Conservation (phyloP, 2,329 filamentous ascomycete species). For the Trichoderma sp. region DNA sequence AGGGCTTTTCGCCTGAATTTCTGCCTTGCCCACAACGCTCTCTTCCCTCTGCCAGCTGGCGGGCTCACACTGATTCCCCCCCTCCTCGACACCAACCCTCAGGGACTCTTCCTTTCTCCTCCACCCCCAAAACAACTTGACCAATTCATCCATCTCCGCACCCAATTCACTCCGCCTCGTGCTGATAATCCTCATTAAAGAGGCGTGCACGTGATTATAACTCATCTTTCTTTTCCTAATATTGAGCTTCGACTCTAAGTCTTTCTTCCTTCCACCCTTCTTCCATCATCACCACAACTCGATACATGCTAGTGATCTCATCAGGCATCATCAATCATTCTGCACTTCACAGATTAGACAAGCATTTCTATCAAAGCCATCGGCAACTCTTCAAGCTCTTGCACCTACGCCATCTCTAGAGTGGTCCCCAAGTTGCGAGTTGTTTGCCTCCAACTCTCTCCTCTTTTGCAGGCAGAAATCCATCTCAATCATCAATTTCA, state of each 20-base stretch:
- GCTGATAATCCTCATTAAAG: not conserved
- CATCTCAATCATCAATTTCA: not conserved
- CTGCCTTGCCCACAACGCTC: not conserved
- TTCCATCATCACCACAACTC: not conserved
- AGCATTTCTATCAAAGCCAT: not conserved
- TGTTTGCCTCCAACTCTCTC: not conserved
- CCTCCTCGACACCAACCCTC: not conserved
- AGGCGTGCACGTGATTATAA: slow-evolving; percentile 1
- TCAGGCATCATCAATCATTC: not conserved
- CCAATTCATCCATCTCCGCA: not conserved
- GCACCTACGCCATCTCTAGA: not conserved
- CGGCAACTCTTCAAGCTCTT: not conserved
- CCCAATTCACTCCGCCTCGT: not conserved
- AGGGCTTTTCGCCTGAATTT: slow-evolving; percentile 10
- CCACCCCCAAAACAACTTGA: not conserved
- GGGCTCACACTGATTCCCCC: not conserved
- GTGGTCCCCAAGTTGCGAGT: not conserved
- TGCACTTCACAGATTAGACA: not conserved
- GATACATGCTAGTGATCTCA: not conserved
- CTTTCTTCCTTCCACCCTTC: not conserved
- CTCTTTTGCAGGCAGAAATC: not conserved
- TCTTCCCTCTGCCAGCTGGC: slow-evolving; percentile 9
- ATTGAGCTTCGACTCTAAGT: not conserved
- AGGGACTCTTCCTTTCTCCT: not conserved
- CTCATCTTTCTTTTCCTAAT: not conserved